These are phyloP conservation scores for Colletotrichum plurivorum DNA, from an alignment of 2,329 filamentous ascomycete genomes.

Conservation along the genomic window DNA sequence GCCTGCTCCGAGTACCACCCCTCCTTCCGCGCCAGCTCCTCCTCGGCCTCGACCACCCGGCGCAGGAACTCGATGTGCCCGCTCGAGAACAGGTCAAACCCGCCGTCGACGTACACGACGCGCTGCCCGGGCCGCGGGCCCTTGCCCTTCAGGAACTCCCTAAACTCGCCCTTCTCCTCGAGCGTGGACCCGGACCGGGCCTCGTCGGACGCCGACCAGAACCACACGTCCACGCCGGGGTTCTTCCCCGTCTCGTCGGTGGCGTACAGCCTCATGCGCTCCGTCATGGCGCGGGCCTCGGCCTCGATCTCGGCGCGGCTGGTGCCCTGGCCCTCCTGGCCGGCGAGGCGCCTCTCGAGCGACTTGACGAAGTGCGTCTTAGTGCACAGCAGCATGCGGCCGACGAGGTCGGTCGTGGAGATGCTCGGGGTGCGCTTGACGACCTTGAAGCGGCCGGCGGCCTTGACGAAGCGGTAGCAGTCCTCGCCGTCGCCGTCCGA, in stretches of 20 bases:
- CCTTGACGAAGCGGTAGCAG: constrained; percentile 98
- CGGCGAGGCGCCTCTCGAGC: constrained; percentile 76
- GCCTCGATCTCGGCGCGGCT: constrained; percentile 73
- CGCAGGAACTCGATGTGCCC: constrained; percentile 97
- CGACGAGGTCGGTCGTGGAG: constrained; percentile 97
- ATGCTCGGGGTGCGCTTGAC: constrained; percentile 97
- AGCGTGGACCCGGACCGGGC: constrained; percentile 59
- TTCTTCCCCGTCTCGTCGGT: constrained; percentile 85
- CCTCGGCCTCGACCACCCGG: constrained; percentile 80
- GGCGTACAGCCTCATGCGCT: constrained; percentile 87
- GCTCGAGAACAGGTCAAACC: constrained; percentile 96
- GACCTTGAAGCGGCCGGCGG: constrained; percentile 93
- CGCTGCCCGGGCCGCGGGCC: constrained; percentile 82
- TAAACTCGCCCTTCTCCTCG: constrained; percentile 77
- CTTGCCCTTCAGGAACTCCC: constrained; percentile 78
- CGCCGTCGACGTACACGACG: constrained; percentile 95
- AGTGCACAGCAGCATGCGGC: constrained; percentile 97
- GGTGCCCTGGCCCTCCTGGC: constrained; percentile 80
- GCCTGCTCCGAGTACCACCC: constrained; percentile 83
- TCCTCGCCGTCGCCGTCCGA: constrained; percentile 94
- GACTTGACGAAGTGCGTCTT: constrained; percentile 92
- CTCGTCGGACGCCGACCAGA: constrained; percentile 75
- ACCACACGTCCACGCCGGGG: constrained; percentile 88
- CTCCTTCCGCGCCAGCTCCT: constrained; percentile 73
- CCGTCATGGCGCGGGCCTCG: constrained; percentile 77